Evolutionary conservation across 2,329 filamentous ascomycete genomes (phyloP).

Genomic region (Elsinoe australis): DNA sequence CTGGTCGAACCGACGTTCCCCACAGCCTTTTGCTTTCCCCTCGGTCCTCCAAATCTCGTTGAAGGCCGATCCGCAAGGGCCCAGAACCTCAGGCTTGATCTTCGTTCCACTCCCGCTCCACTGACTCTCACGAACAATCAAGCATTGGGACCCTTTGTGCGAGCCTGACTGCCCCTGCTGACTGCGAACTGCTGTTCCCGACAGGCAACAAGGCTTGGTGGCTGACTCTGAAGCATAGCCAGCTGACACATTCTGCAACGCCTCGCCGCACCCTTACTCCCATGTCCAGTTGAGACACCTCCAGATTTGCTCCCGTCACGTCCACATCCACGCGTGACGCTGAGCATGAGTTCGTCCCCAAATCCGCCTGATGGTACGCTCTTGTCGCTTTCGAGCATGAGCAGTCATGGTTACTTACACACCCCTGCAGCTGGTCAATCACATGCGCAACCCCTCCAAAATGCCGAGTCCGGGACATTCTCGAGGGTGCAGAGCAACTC

Average conservation of each 20-base stretch:
- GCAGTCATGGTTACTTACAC: slow-evolving; percentile 1
- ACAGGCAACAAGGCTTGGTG: slow-evolving; percentile 7
- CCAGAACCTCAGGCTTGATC: slow-evolving; percentile 15
- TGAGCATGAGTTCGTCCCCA: slow-evolving; percentile 17
- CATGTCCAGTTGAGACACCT: slow-evolving; percentile 17
- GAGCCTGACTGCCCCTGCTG: background rate
- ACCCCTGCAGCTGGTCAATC: slow-evolving; percentile 13
- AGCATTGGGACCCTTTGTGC: background rate
- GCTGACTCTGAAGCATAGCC: slow-evolving; percentile 10
- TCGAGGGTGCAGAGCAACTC: slow-evolving; percentile 15
- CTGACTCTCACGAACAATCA: background rate
- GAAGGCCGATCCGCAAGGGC: slow-evolving; percentile 12
- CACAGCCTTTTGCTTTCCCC: slow-evolving; percentile 1
- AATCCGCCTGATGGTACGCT: slow-evolving; percentile 15
- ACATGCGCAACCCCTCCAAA: slow-evolving; percentile 13
- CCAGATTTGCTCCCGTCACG: slow-evolving; percentile 7
- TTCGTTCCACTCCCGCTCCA: background rate
- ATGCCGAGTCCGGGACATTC: slow-evolving; percentile 12
- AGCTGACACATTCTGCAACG: slow-evolving; percentile 13
- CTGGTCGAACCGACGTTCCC: background rate
- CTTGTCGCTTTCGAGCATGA: background rate
- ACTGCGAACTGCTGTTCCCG: background rate
- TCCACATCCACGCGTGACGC: slow-evolving; percentile 8
- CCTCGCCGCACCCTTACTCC: slow-evolving; percentile 3
- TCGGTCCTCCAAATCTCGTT: slow-evolving; percentile 15